Conservation (phyloP, 2,329 filamentous ascomycete genomes). For the Lachnellula hyalina region DNA sequence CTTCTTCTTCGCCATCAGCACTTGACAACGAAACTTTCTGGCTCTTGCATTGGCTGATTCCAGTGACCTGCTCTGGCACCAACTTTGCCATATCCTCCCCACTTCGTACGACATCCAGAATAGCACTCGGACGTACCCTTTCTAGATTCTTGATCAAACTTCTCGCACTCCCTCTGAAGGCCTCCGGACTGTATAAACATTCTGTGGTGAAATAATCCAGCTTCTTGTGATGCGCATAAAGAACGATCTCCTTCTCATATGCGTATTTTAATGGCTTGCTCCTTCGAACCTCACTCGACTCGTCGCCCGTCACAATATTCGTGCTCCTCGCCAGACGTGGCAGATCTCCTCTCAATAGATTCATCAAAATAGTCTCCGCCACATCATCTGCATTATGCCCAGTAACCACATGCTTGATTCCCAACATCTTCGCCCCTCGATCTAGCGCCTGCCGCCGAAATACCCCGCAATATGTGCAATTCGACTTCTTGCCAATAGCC, state of each 20-base stretch:
- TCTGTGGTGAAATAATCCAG: slow-evolving; percentile 98
- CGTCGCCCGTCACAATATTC: slow-evolving; percentile 76
- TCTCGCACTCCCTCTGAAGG: slow-evolving; percentile 87
- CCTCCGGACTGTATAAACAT: slow-evolving; percentile 96
- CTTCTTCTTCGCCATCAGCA: slow-evolving; percentile 38
- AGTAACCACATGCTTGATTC: slow-evolving; percentile 89
- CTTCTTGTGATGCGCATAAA: slow-evolving; percentile 95
- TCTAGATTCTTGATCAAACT: slow-evolving; percentile 94
- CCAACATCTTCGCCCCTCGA: slow-evolving; percentile 79
- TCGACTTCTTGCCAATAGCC: slow-evolving; percentile 94
- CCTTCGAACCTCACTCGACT: slow-evolving; percentile 82
- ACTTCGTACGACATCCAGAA: slow-evolving; percentile 88
- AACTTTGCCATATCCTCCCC: slow-evolving; percentile 93
- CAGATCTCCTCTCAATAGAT: slow-evolving; percentile 83
- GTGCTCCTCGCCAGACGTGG: slow-evolving; percentile 83
- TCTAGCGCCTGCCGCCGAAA: slow-evolving; percentile 93
- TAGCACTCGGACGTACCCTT: slow-evolving; percentile 86
- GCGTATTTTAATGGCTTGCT: slow-evolving; percentile 98
- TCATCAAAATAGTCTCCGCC: slow-evolving; percentile 97
- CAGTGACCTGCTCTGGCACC: slow-evolving; percentile 57
- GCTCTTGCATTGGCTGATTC: slow-evolving; percentile 43
- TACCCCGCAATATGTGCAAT: slow-evolving; percentile 98
- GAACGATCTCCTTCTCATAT: slow-evolving; percentile 97
- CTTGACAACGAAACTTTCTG: slow-evolving; percentile 33
- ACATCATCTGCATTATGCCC: slow-evolving; percentile 98